These are phyloP conservation scores for Rosa lucieae DNA, from an alignment of 306 rosid species.

Conservation along the genomic window DNA sequence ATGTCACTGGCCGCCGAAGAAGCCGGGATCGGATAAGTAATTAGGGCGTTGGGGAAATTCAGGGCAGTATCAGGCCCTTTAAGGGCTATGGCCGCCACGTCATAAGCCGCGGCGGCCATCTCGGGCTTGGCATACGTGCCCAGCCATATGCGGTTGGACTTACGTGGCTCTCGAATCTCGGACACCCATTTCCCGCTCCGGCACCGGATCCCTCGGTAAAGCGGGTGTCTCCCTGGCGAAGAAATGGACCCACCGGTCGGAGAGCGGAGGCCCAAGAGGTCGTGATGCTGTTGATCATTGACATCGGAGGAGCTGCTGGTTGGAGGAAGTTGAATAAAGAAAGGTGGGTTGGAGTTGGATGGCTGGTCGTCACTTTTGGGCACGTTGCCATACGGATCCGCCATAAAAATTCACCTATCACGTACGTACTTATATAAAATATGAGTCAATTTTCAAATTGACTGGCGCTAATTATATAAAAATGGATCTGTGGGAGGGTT, in stretches of 20 bases:
- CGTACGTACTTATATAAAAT: neutral
- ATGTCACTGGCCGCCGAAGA: conserved; percentile 68
- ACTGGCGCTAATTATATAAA: neutral
- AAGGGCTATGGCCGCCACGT: conserved; percentile 83
- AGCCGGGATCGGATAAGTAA: conserved; percentile 60
- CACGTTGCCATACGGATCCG: neutral
- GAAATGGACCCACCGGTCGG: conserved; percentile 25
- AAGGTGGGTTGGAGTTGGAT: conserved; percentile 9
- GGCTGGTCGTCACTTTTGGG: neutral
- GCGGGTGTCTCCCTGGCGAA: conserved; percentile 26
- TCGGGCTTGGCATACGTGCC: conserved; percentile 80
- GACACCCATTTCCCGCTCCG: conserved; percentile 97
- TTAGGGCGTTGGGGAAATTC: conserved; percentile 61
- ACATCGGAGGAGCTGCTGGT: neutral
- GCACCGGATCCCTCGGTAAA: conserved; percentile 62
- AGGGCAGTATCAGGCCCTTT: conserved; percentile 66
- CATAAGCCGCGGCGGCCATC: conserved; percentile 97
- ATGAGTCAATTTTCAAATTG: neutral
- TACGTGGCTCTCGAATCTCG: conserved; percentile 92
- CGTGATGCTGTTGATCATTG: neutral
- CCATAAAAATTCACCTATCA: conserved; percentile 3
- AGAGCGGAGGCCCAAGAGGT: conserved; percentile 11
- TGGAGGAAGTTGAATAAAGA: conserved; percentile 6
- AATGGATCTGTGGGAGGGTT: neutral
- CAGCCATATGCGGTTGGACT: conserved; percentile 85